Evolutionary conservation across 805 yeast species (phyloP), one percentile per base, ranked within the genome.

Genomic region (Wickerhamiella sorbophila): DNA sequence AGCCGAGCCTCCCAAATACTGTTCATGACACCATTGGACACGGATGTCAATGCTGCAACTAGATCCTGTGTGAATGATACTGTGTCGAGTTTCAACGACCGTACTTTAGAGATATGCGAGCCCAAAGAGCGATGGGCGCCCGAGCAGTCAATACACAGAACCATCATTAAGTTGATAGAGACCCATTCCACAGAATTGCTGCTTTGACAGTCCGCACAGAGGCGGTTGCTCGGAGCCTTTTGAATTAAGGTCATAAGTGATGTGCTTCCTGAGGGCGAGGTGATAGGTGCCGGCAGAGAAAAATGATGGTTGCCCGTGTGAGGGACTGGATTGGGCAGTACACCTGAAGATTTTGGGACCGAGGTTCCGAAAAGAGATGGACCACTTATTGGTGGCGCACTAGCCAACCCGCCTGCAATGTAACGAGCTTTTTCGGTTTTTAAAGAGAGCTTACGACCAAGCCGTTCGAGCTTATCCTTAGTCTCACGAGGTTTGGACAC

Each of bases 101-200:
- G 68, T 3, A 87, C 74, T 55, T 80, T 84, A 5, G 91, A 73
- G 4, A 85, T 69, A 48, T 80, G 86, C 0, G 94, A 69, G 0
- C 96, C 95, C 55, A 88, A 59, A 17, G 84, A 77, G 42, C 95
- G 66, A 58, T 87, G 96, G n/a, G 78, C 76, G 0, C 94, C 86
- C 0, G 95, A 77, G 53, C 97, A 87, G 39, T 77, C 75, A 36
- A 84, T 77, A 59, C 97, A 87, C 20, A 88, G 65, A 3, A 79
- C 73, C 22, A 76, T 75, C 42, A 85, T 60, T 33, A 79, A 59
- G 52, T 81, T 86, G 44, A 84, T 66, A 0, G 95, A 82, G 3
- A 88, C 71, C 95, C 95, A 87, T 50, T 86, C 95, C 14, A 82
- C 93, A 10, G 42, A 43, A 14, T 69, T 73, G 0, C 59, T 52